phyloP scores from a whole-genome alignment of 371 early-diverging fungal species.

The Apophysomyces ossiformis region DNA sequence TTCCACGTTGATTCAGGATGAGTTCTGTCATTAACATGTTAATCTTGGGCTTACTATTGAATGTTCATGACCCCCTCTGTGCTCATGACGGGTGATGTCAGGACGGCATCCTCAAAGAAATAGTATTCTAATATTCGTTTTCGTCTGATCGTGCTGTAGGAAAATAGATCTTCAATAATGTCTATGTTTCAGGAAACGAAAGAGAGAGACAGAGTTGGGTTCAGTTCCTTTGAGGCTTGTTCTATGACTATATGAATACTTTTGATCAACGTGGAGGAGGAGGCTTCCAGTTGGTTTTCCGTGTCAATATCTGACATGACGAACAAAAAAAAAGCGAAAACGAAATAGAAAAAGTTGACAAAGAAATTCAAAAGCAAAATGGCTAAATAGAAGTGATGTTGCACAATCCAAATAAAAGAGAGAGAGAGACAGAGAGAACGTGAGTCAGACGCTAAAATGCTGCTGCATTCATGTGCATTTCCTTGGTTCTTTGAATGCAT shows the following conservation, averaged over 20 bases:
- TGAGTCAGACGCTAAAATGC: conserved; percentile 7
- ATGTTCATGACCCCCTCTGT: conserved; percentile 49
- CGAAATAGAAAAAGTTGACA: conserved; percentile 9
- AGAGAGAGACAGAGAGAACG: not conserved
- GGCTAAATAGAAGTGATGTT: conserved; percentile 7
- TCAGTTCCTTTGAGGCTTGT: not conserved
- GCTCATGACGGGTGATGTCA: conserved; percentile 48
- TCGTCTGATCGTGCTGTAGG: conserved; percentile 30
- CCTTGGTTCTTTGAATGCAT: conserved; percentile 5
- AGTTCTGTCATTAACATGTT: not conserved
- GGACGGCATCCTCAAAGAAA: conserved; percentile 30
- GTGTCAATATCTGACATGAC: conserved; percentile 43
- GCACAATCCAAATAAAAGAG: not conserved
- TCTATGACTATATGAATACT: conserved; percentile 20
- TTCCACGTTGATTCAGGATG: too few species aligned
- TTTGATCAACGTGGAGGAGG: conserved; percentile 37
- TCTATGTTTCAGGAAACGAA: conserved; percentile 15
- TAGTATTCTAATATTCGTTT: conserved; percentile 33
- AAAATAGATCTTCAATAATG: conserved; percentile 31
- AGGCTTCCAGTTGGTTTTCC: conserved; percentile 36
- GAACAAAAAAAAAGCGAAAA: conserved; percentile 6
- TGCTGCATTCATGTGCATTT: conserved; percentile 9
- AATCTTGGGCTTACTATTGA: conserved; percentile 24
- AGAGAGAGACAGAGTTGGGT: not conserved
- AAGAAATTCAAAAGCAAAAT: conserved; percentile 9